These are phyloP conservation scores for Clarkia xantiana DNA, from an alignment of 345 rosid species.

Conservation along the genomic window DNA sequence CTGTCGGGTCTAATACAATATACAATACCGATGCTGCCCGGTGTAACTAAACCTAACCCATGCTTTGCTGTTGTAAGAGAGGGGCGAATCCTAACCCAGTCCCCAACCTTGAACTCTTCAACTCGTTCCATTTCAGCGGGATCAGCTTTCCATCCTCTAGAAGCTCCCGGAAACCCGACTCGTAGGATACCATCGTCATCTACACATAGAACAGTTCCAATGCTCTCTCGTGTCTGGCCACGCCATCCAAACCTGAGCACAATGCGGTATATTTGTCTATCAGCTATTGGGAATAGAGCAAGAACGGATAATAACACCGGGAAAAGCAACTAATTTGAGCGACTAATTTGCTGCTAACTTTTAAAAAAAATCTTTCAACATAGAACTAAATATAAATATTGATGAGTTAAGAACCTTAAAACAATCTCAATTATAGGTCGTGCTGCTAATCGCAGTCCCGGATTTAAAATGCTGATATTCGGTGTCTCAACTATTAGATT, in stretches of 20 bases:
- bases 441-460: too few species aligned
- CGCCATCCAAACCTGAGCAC: constrained; percentile 81
- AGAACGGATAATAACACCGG: too few species aligned
- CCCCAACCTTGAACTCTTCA: constrained; percentile 98
- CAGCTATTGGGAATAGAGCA: too few species aligned
- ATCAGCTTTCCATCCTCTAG: constrained; percentile 99
- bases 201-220: constrained; percentile 94
- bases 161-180: constrained; percentile 99
- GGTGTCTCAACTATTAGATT: too few species aligned
- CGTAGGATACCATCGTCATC: constrained; percentile 97
- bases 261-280: too few species aligned
- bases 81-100: constrained; percentile 97
- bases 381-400: too few species aligned
- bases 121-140: constrained; percentile 99
- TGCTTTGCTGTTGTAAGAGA: constrained; percentile 85
- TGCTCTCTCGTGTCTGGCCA: constrained; percentile 76
- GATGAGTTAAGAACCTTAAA: too few species aligned
- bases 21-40: constrained; percentile 94
- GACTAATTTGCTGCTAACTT: too few species aligned
- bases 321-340: too few species aligned
- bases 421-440: too few species aligned
- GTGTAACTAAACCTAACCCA: constrained; percentile 81
- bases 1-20: constrained; percentile 91
- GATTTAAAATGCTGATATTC: too few species aligned
- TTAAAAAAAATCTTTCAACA: too few species aligned